These are phyloP conservation scores for Cymbopogon flexuosus DNA, from an alignment of 202 grass and related monocot species.

Conservation along the genomic window DNA sequence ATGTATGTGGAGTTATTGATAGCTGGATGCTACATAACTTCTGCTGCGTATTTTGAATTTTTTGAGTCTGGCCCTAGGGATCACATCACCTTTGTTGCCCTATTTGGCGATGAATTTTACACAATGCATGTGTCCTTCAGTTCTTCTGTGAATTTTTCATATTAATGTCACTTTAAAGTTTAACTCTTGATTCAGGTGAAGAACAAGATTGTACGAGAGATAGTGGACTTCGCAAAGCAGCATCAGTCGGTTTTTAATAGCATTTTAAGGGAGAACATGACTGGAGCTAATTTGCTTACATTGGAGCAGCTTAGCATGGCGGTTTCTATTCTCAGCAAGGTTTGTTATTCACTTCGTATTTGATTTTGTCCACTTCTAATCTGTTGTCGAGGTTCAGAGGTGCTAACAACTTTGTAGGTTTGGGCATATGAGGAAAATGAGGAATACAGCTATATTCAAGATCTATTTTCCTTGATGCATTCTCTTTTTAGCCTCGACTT, in stretches of 20 bases:
- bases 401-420: slow-evolving; percentile 48
- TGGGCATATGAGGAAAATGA: slow-evolving; percentile 96
- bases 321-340: slow-evolving; percentile 91
- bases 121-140: not conserved
- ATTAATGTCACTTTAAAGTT: not conserved
- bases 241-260: slow-evolving; percentile 63
- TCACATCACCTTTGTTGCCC: not conserved
- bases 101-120: slow-evolving; percentile 16
- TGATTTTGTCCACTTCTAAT: slow-evolving; percentile 22
- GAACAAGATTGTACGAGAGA: slow-evolving; percentile 91
- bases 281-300: slow-evolving; percentile 54
- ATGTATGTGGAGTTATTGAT: not conserved
- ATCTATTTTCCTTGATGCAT: slow-evolving; percentile 73
- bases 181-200: slow-evolving; percentile 62
- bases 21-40: not conserved
- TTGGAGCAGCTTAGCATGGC: slow-evolving; percentile 74
- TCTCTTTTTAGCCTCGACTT: slow-evolving; percentile 60
- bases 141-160: not conserved
- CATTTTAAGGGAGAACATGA: slow-evolving; percentile 69
- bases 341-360: slow-evolving; percentile 40
- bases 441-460: slow-evolving; percentile 72
- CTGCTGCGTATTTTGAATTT: not conserved
- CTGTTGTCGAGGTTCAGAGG: slow-evolving; percentile 22
- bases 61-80: not conserved
- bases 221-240: slow-evolving; percentile 80